These are phyloP conservation scores for Coemansia sp. DNA, from an alignment of 192 early-diverging fungal species.

Conservation along the genomic window DNA sequence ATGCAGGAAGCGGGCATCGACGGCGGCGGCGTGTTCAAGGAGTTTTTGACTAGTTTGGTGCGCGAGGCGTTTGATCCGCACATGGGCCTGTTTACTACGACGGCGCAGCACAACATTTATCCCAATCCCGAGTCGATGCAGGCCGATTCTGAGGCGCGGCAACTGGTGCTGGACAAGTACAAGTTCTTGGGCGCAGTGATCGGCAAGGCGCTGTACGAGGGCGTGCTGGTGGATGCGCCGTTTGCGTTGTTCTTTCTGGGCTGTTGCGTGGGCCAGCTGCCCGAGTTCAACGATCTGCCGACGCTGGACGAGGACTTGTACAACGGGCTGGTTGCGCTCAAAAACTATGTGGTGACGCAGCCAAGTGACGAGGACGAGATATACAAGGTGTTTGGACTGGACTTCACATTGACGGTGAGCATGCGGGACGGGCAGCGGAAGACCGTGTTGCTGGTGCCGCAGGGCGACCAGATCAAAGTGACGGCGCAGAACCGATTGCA, in stretches of 20 bases:
- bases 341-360: slow-evolving; percentile 60
- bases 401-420: slow-evolving; percentile 68
- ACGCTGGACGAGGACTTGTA: slow-evolving; percentile 79
- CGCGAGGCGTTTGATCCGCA: slow-evolving; percentile 75
- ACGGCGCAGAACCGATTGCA: slow-evolving; percentile 82
- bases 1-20: slow-evolving; percentile 90
- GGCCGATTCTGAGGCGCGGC: slow-evolving; percentile 20
- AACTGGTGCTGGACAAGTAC: slow-evolving; percentile 60
- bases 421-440: slow-evolving; percentile 25
- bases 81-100: slow-evolving; percentile 67
- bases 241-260: slow-evolving; percentile 85
- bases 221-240: slow-evolving; percentile 77
- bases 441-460: slow-evolving; percentile 72
- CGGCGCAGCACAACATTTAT: slow-evolving; percentile 68
- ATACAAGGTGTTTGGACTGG: slow-evolving; percentile 56
- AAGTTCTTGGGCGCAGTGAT: slow-evolving; percentile 78
- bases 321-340: slow-evolving; percentile 68
- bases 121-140: slow-evolving; percentile 65
- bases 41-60: slow-evolving; percentile 82
- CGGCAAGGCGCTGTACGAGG: slow-evolving; percentile 85
- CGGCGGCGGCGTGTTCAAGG: slow-evolving; percentile 97
- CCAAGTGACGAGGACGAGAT: slow-evolving; percentile 62
- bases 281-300: slow-evolving; percentile 77
- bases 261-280: slow-evolving; percentile 66
- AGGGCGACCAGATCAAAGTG: slow-evolving; percentile 74